Evolutionary conservation across 306 rosid genomes (phyloP).

Genomic region (Acacia confusa): DNA sequence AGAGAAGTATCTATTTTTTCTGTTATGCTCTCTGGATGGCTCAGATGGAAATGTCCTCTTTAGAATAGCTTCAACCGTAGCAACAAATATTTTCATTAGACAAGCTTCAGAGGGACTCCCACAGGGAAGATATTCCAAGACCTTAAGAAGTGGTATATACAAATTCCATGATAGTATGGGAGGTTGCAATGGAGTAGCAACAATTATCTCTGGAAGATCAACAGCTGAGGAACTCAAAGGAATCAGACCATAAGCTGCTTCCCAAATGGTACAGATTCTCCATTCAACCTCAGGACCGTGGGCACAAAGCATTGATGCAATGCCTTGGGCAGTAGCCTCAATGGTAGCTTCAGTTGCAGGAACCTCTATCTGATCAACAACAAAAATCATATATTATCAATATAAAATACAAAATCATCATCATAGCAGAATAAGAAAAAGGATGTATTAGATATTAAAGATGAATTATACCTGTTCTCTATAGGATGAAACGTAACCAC

Average conservation of each 20-base stretch:
- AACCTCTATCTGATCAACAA: conserved; percentile 74
- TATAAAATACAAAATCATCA: background rate
- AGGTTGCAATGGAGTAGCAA: conserved; percentile 89
- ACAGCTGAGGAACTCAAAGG: conserved; percentile 92
- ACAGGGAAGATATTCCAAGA: conserved; percentile 95
- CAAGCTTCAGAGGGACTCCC: conserved; percentile 99
- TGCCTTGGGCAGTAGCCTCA: conserved; percentile 99
- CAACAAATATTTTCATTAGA: conserved; percentile 96
- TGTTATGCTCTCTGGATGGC: conserved; percentile 66
- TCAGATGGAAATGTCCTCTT: conserved; percentile 88
- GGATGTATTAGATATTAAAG: background rate
- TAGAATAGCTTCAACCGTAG: conserved; percentile 92
- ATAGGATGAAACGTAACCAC: conserved; percentile 75
- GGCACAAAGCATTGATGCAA: conserved; percentile 97
- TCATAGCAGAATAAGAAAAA: background rate
- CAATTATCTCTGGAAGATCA: conserved; percentile 96
- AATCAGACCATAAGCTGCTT: conserved; percentile 97
- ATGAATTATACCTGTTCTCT: conserved; percentile 67
- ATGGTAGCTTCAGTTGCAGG: conserved; percentile 94
- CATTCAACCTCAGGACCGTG: conserved; percentile 99
- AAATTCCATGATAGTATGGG: conserved; percentile 93
- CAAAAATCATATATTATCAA: conserved; percentile 18
- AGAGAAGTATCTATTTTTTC: conserved; percentile 71
- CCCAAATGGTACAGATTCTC: conserved; percentile 99
- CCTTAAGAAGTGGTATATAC: conserved; percentile 93